Conservation (phyloP, 495 filamentous ascomycete species). For the Lepidopterella palustris region DNA sequence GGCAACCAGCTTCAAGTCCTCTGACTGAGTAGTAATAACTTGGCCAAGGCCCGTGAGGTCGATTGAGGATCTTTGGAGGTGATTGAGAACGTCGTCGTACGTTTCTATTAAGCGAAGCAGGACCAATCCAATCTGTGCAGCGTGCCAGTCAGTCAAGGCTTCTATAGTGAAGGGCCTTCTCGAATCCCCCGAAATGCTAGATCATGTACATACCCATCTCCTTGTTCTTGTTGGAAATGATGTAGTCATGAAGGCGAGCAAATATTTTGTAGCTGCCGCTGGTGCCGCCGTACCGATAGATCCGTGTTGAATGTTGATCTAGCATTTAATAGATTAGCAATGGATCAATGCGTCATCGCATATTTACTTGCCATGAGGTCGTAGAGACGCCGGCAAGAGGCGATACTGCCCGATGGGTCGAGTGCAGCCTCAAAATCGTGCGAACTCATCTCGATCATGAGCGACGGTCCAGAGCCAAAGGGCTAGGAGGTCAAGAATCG, state of each 20-base stretch:
- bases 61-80: neutral
- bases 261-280: neutral
- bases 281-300: neutral
- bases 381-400: neutral
- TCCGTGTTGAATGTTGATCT: neutral
- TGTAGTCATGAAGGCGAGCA: neutral
- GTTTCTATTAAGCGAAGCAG: slow-evolving; percentile 8
- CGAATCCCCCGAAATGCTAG: neutral
- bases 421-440: neutral
- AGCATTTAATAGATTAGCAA: neutral
- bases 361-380: neutral
- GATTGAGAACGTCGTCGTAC: neutral
- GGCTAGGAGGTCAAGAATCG: no score
- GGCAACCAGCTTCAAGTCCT: slow-evolving; percentile 22
- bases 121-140: slow-evolving; percentile 1
- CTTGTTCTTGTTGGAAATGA: neutral
- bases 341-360: neutral
- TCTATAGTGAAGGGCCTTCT: neutral
- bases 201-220: neutral
- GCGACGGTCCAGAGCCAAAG: neutral
- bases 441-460: neutral
- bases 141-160: neutral
- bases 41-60: slow-evolving; percentile 8
- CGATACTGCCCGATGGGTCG: neutral
- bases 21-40: slow-evolving; percentile 10